Conservation (phyloP, 2,329 filamentous ascomycete genomes). For the Blastomyces silverae region DNA sequence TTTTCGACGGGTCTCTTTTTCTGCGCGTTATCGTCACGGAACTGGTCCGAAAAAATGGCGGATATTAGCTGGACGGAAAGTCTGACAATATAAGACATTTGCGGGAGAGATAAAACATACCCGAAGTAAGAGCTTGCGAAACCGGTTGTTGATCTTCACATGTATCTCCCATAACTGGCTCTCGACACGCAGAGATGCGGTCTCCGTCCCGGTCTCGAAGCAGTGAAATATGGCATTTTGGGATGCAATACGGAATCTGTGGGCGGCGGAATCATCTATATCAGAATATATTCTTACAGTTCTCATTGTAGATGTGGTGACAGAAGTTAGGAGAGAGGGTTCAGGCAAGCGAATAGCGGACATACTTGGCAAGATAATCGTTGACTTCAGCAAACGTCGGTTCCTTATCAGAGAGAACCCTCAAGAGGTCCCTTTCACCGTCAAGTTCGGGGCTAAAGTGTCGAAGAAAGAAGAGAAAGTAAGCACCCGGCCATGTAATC, state of each 20-base stretch:
- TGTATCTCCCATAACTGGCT: slow-evolving; percentile 71
- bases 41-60: slow-evolving; percentile 31
- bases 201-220: slow-evolving; percentile 29
- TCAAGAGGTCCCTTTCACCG: slow-evolving; percentile 45
- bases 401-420: slow-evolving; percentile 45
- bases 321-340: neutral
- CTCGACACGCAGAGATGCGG: slow-evolving; percentile 50
- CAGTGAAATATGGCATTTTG: slow-evolving; percentile 67
- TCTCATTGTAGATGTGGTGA: neutral
- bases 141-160: slow-evolving; percentile 67
- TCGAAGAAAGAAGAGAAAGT: neutral
- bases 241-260: slow-evolving; percentile 66
- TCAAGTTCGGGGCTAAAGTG: slow-evolving; percentile 35
- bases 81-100: slow-evolving; percentile 17
- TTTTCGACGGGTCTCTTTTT: slow-evolving; percentile 55
- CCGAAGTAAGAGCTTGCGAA: slow-evolving; percentile 61
- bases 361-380: slow-evolving; percentile 39
- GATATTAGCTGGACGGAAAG: slow-evolving; percentile 10
- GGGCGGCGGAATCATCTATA: slow-evolving; percentile 22
- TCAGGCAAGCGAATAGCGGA: slow-evolving; percentile 18
- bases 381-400: slow-evolving; percentile 47
- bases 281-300: neutral
- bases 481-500: neutral
- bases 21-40: slow-evolving; percentile 42
- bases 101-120: slow-evolving; percentile 31